phyloP scores from a whole-genome alignment of 1,139 yeast genomes.

The Zygosaccharomyces pseudobailii region DNA sequence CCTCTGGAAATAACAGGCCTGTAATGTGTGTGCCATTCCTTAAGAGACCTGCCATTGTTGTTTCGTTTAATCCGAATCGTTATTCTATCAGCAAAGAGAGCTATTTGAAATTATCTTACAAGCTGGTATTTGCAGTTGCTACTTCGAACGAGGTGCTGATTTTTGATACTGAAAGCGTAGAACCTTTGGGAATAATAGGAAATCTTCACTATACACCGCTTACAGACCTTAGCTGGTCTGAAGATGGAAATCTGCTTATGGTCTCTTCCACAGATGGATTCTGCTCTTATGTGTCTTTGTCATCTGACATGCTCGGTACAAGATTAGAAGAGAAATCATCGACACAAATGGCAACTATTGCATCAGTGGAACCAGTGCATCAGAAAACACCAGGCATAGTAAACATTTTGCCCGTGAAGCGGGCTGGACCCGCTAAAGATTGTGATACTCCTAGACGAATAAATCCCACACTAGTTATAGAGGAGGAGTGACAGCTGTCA shows the following conservation, averaged over 20 bases:
- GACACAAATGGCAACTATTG: not conserved
- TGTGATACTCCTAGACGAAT: not conserved
- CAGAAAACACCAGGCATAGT: constrained; percentile 10
- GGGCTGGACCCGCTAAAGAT: constrained; percentile 6
- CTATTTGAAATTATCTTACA: constrained; percentile 56
- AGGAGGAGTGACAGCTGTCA: not conserved
- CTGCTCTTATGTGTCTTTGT: constrained; percentile 62
- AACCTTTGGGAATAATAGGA: constrained; percentile 69
- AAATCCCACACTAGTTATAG: not conserved
- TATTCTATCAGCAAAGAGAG: constrained; percentile 39
- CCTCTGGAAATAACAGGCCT: constrained; percentile 41
- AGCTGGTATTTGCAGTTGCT: constrained; percentile 87
- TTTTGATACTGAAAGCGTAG: constrained; percentile 67
- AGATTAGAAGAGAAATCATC: constrained; percentile 3
- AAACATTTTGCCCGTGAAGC: constrained; percentile 23
- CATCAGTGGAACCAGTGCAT: not conserved
- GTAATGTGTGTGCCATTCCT: constrained; percentile 79
- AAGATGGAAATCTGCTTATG: constrained; percentile 66
- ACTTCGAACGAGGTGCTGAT: constrained; percentile 82
- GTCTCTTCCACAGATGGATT: constrained; percentile 94
- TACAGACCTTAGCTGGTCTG: constrained; percentile 83
- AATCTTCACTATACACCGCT: constrained; percentile 84
- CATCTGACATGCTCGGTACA: constrained; percentile 50
- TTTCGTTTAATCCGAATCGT: constrained; percentile 65
- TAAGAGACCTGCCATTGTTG: constrained; percentile 77